Evolutionary conservation across 2,329 filamentous ascomycete species (phyloP).

Genomic region (Thielaviopsis populi): DNA sequence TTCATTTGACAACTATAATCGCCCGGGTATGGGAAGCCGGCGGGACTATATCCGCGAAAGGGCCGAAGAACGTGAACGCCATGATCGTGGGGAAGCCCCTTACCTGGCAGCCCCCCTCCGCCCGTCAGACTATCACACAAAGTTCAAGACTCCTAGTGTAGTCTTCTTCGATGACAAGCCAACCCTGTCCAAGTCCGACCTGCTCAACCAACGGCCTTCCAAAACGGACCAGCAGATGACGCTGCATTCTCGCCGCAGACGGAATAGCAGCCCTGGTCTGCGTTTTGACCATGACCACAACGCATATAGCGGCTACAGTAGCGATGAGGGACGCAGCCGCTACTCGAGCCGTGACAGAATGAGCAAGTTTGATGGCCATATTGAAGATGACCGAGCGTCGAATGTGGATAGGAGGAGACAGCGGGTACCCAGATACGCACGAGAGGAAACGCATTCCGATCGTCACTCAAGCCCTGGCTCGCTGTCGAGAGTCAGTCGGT

Average conservation of each 20-base stretch:
- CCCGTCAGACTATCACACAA: conserved; percentile 1
- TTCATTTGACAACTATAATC: conserved; percentile 9
- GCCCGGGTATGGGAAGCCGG: not conserved
- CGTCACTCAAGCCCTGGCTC: conserved; percentile 4
- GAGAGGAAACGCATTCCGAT: not conserved
- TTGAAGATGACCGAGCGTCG: conserved; percentile 28
- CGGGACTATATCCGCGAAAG: conserved; percentile 11
- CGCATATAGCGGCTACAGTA: not conserved
- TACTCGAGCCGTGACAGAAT: conserved; percentile 28
- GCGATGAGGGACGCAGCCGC: conserved; percentile 25
- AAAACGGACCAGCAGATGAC: conserved; percentile 9
- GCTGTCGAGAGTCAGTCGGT: conserved; percentile 28
- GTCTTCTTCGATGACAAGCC: conserved; percentile 14
- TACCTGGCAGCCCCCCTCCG: not conserved
- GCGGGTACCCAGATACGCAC: not conserved
- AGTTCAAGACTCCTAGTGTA: conserved; percentile 8
- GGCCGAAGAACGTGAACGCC: conserved; percentile 1
- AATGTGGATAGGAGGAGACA: conserved; percentile 24
- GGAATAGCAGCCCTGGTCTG: not conserved
- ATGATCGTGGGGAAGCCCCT: not conserved
- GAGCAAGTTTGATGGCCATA: not conserved
- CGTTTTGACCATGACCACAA: not conserved
- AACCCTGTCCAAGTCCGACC: not conserved
- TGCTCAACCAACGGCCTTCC: not conserved
- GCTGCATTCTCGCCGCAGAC: conserved; percentile 5